Conservation (phyloP, 2,329 filamentous ascomycete species). For the Fonsecaea nubica region DNA sequence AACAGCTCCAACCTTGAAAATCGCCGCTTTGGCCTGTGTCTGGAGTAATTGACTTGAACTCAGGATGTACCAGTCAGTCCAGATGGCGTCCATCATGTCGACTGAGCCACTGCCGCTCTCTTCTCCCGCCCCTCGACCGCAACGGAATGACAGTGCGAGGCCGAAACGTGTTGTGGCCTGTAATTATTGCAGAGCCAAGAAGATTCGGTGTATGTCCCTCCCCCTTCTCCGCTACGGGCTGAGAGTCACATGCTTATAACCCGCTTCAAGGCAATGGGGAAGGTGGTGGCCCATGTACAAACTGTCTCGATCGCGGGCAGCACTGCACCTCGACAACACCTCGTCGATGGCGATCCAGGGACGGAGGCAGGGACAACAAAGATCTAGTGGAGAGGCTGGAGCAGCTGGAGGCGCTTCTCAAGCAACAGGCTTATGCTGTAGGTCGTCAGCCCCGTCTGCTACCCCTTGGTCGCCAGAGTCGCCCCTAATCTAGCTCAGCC, state of each 20-base stretch:
- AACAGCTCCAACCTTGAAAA: conserved; percentile 1
- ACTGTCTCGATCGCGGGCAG: conserved; percentile 19
- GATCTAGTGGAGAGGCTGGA: conserved; percentile 3
- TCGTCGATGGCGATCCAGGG: background rate
- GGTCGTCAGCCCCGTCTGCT: background rate
- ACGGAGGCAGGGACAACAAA: background rate
- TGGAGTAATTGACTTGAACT: background rate
- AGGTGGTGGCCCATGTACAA: conserved; percentile 11
- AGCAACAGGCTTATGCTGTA: background rate
- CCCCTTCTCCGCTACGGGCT: too few species aligned
- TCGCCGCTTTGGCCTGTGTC: background rate
- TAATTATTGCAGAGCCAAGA: conserved; percentile 11
- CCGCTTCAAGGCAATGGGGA: conserved; percentile 15
- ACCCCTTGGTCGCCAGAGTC: background rate
- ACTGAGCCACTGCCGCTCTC: background rate
- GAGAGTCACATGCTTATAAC: background rate
- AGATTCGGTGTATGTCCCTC: conserved; percentile 19
- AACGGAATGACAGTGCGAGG: background rate
- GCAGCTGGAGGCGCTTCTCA: background rate
- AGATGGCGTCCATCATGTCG: background rate
- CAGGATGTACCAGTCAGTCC: background rate
- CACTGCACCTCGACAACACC: conserved; percentile 14
- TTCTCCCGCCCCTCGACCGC: background rate
- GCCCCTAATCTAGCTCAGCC: background rate
- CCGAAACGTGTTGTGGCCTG: conserved; percentile 10